Conservation (phyloP, 768 basidiomycete species). For the Agaricus blazei region DNA sequence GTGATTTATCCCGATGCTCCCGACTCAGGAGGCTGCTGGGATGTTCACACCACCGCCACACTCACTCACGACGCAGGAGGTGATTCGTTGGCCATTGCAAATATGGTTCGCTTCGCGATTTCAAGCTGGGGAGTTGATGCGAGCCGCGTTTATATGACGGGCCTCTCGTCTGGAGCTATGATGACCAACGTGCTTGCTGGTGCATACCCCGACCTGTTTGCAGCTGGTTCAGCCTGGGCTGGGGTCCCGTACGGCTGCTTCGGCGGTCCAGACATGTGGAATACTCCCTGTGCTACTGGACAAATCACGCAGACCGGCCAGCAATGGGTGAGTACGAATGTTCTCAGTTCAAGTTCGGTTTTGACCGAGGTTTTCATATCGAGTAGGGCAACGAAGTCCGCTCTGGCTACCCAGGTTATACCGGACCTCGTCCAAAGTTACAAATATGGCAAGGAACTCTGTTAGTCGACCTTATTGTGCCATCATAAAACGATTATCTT, state of each 20-base stretch:
- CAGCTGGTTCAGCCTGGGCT: slow-evolving; percentile 42
- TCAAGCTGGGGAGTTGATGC: slow-evolving; percentile 41
- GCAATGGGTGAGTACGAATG: slow-evolving; percentile 36
- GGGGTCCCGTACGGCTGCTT: slow-evolving; percentile 55
- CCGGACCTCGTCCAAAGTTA: slow-evolving; percentile 44
- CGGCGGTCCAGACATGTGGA: slow-evolving; percentile 43
- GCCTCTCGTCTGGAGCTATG: slow-evolving; percentile 52
- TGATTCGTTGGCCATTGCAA: slow-evolving; percentile 48
- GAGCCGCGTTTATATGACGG: slow-evolving; percentile 43
- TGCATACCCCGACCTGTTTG: slow-evolving; percentile 50
- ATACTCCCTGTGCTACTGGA: slow-evolving; percentile 40
- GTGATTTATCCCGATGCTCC: slow-evolving; percentile 47
- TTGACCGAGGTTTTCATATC: neutral
- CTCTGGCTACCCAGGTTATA: slow-evolving; percentile 46
- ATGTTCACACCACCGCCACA: slow-evolving; percentile 44
- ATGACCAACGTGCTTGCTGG: slow-evolving; percentile 55
- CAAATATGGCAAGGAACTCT: slow-evolving; percentile 52
- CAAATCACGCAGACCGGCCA: slow-evolving; percentile 37
- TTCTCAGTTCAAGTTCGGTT: neutral
- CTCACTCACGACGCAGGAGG: slow-evolving; percentile 52
- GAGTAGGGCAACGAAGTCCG: slow-evolving; percentile 38
- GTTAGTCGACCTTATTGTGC: slow-evolving; percentile 14
- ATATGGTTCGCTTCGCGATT: slow-evolving; percentile 43
- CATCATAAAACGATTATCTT: neutral
- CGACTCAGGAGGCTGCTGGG: slow-evolving; percentile 44